A percentile compares a stretch with the other conserved stretches of the same genome.
phyloP scores from a whole-genome alignment of 768 basidiomycete species.

The Cystoderma amianthinum region DNA sequence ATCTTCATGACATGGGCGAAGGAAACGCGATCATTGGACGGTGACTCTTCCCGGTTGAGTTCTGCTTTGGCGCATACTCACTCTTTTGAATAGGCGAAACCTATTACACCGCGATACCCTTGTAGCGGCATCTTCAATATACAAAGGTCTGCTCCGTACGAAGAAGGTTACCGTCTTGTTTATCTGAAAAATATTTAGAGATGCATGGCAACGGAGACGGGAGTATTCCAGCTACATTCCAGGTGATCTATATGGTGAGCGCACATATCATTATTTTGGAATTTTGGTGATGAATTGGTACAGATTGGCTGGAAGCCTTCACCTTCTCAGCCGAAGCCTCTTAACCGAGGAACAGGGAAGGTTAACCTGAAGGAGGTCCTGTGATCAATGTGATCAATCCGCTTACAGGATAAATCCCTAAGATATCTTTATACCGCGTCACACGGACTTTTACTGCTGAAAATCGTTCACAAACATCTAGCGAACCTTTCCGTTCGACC shows the following conservation, averaged over 20 bases:
- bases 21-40: constrained; percentile 85
- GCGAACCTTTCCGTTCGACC: no score
- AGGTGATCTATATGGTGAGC: constrained; percentile 87
- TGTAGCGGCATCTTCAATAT: constrained; percentile 87
- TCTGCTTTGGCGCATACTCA: background rate
- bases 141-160: constrained; percentile 67
- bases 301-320: constrained; percentile 44
- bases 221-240: constrained; percentile 89
- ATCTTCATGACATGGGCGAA: constrained; percentile 96
- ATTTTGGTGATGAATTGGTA: constrained; percentile 2
- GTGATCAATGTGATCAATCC: no score
- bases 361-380: constrained; percentile 35
- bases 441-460: no score
- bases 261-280: constrained; percentile 1
- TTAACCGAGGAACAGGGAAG: constrained; percentile 38
- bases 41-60: constrained; percentile 28
- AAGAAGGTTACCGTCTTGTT: no score
- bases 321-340: constrained; percentile 33
- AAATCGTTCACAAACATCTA: no score
- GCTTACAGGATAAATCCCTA: no score
- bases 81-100: constrained; percentile 40
- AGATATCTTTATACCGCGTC: no score
- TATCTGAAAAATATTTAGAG: background rate
- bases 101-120: constrained; percentile 80
- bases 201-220: constrained; percentile 83